phyloP scores from a whole-genome alignment of 2,329 filamentous ascomycete genomes.

The Pseudopyricularia cyperi region DNA sequence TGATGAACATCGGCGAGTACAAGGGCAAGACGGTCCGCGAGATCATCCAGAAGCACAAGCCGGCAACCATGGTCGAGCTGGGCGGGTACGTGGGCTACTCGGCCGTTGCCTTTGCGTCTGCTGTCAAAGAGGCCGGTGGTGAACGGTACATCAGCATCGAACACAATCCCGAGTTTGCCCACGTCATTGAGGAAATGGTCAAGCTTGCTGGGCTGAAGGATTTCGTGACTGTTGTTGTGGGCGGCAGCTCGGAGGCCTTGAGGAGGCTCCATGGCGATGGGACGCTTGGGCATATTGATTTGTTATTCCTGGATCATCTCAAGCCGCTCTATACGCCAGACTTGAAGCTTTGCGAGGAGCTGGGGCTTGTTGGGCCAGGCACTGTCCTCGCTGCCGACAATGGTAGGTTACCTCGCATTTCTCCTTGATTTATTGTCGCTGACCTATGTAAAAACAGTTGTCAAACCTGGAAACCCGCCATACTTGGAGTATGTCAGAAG shows the following conservation, averaged over 20 bases:
- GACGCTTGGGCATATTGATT: conserved; percentile 45
- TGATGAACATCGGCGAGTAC: conserved; percentile 69
- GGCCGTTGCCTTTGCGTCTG: conserved; percentile 59
- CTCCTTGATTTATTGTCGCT: neutral
- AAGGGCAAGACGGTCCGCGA: conserved; percentile 61
- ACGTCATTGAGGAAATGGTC: conserved; percentile 54
- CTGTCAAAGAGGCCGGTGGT: conserved; percentile 50
- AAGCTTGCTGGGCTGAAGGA: conserved; percentile 61
- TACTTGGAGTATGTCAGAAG: conserved; percentile 60
- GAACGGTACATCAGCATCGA: conserved; percentile 60
- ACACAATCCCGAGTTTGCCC: conserved; percentile 59
- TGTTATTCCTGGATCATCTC: conserved; percentile 71
- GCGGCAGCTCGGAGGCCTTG: conserved; percentile 53
- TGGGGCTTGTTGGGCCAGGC: conserved; percentile 50
- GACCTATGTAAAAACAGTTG: conserved; percentile 23
- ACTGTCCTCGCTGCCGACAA: conserved; percentile 57
- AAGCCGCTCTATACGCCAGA: conserved; percentile 66
- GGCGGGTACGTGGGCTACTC: conserved; percentile 78
- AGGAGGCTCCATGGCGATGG: conserved; percentile 42
- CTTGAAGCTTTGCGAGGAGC: conserved; percentile 62
- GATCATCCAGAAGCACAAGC: conserved; percentile 51
- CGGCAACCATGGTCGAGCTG: conserved; percentile 43
- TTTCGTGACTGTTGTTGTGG: conserved; percentile 58
- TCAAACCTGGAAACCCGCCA: conserved; percentile 57
- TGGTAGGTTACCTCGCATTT: conserved; percentile 15